Evolutionary conservation across 345 rosid species (phyloP).

Genomic region (Eucalyptus brandiana): DNA sequence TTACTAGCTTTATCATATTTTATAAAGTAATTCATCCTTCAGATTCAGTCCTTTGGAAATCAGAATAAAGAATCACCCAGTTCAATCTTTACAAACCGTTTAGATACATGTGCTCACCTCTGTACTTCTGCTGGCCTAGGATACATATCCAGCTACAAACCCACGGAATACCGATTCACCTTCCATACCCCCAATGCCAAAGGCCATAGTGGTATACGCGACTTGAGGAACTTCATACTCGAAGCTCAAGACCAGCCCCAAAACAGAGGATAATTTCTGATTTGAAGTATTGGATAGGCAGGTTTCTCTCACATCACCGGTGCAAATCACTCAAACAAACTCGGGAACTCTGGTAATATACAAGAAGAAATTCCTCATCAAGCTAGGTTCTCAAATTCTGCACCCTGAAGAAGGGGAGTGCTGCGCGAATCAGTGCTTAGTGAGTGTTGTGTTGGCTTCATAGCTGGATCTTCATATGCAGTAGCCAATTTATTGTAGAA

Average conservation of each 20-base stretch:
- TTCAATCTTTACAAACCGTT: neutral
- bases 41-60: neutral
- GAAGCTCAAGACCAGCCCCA: neutral
- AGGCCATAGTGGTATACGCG: neutral
- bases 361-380: neutral
- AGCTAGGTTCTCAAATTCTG: slow-evolving; percentile 3
- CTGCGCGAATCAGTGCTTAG: slow-evolving; percentile 17
- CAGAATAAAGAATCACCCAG: neutral
- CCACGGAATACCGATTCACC: neutral
- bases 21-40: neutral
- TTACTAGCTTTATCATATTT: neutral
- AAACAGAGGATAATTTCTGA: neutral
- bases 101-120: neutral
- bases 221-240: neutral
- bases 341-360: neutral
- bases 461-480: slow-evolving; percentile 70
- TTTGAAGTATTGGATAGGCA: neutral
- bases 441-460: slow-evolving; percentile 24
- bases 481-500: slow-evolving; percentile 44
- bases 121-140: neutral
- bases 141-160: neutral
- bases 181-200: neutral
- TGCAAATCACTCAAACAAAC: neutral
- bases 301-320: neutral
- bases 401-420: slow-evolving; percentile 37